These are phyloP conservation scores for Hyphochytrium catenoides DNA, from an alignment of 352 stramenopile species.

Conservation along the genomic window DNA sequence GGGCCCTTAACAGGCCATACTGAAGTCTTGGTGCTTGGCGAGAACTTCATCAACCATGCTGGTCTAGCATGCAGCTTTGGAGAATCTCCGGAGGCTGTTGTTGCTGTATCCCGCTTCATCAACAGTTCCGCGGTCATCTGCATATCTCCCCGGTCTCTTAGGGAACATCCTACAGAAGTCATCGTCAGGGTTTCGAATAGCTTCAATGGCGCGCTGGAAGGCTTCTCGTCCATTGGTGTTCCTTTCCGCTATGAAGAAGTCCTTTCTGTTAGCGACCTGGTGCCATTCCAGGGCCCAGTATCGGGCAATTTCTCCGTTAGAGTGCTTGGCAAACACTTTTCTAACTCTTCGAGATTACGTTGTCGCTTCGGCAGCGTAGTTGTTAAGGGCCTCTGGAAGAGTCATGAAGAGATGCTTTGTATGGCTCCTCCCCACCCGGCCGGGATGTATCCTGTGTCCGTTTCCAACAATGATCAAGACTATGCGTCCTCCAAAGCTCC, in stretches of 20 bases:
- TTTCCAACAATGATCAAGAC: conserved; percentile 77
- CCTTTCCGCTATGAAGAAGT: conserved; percentile 45
- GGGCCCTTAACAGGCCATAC: no score
- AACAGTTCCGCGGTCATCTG: no score
- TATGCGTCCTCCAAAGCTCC: conserved; percentile 30
- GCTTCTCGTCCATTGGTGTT: conserved; percentile 20
- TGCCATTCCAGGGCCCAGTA: conserved; percentile 36
- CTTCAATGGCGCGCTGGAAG: no score
- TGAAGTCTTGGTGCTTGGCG: no score
- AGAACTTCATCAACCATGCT: no score
- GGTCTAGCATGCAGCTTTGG: no score
- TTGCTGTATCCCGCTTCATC: no score
- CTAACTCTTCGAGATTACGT: conserved; percentile 26
- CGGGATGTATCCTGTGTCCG: conserved; percentile 44
- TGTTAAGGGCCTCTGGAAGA: conserved; percentile 32
- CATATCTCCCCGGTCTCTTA: no score
- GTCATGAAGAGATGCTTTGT: conserved; percentile 39
- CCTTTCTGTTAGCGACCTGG: conserved; percentile 29
- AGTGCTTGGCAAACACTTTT: conserved; percentile 53
- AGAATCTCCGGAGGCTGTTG: no score
- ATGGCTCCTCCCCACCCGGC: conserved; percentile 29
- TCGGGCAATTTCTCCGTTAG: conserved; percentile 65
- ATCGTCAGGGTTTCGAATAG: no score
- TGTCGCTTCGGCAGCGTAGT: conserved; percentile 57
- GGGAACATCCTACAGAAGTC: no score